These are phyloP conservation scores for Aspergillus oerlinghausenensis DNA, from an alignment of 2,329 filamentous ascomycete genomes.

Conservation along the genomic window DNA sequence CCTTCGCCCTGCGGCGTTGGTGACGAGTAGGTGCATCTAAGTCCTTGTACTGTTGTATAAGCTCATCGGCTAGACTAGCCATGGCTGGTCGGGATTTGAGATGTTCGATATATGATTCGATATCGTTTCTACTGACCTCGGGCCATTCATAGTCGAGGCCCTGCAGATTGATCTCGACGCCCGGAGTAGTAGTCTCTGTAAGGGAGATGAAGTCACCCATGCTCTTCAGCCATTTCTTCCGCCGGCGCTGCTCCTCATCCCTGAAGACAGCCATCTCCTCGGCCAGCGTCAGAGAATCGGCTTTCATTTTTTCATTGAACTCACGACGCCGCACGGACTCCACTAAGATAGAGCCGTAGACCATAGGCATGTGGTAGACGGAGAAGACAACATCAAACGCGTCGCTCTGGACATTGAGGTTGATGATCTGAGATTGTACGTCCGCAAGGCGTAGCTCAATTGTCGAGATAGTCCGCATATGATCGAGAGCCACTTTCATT, in stretches of 20 bases:
- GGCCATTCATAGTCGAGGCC: constrained; percentile 82
- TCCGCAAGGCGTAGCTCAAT: constrained; percentile 72
- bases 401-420: constrained; percentile 69
- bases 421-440: constrained; percentile 67
- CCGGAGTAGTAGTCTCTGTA: constrained; percentile 66
- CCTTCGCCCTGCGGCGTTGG: constrained; percentile 79
- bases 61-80: constrained; percentile 62
- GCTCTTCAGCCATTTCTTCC: constrained; percentile 84
- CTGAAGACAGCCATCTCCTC: constrained; percentile 91
- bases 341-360: constrained; percentile 83
- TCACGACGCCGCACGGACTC: constrained; percentile 83
- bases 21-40: constrained; percentile 78
- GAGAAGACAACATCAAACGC: constrained; percentile 76
- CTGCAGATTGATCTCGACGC: constrained; percentile 79
- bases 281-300: constrained; percentile 78
- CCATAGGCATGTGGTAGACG: constrained; percentile 76
- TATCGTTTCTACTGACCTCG: constrained; percentile 65
- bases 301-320: constrained; percentile 87
- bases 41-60: constrained; percentile 72
- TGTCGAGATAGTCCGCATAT: constrained; percentile 77
- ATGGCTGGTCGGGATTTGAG: constrained; percentile 64
- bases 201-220: constrained; percentile 67
- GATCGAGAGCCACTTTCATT: constrained; percentile 60
- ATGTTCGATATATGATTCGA: constrained; percentile 67
- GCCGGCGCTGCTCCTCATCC: constrained; percentile 83